Base-by-base conservation (phyloP, 2,329 filamentous ascomycete genomes). In the Penicillium sp. region DNA sequence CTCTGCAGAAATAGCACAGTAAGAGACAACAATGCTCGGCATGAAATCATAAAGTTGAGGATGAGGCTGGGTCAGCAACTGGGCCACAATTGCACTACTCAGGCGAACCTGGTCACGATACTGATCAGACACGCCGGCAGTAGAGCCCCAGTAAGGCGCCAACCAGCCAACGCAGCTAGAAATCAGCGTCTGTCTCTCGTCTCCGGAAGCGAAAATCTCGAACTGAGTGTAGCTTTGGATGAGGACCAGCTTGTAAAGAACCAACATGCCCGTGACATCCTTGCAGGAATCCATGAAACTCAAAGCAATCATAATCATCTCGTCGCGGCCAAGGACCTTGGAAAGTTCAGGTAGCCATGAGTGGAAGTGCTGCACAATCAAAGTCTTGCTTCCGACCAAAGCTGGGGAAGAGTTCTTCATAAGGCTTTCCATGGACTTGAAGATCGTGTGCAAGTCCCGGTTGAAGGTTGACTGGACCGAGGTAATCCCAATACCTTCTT, bases 361-460 rank as follows among this genome's bases (percentile, higher is more conserved):
- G 74, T 98, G 94, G 75, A 98, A 96, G 75, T 98, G 92, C 77
- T 99, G 95, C 13, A 98, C 93, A 2, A 96, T 89, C 54, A 99
- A 82, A 0, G 95, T 98, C 79, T 99, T 96, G 65, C 91, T 98
- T 37, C 95, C 95, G 15, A 98, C 91, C 26, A 98, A 82, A 19
- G 93, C 89, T 0, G 95, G 91, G 2, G 92, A 91, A 1, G 88
- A 84, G 75, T 92, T 97, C 63, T 89, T 88, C 92, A 99, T 97
- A 79, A 99, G 86, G 17, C 86, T 84, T 77, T 98, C 93, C 26
- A 99, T 83, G 1, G 92, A 91, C 74, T 93, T 93, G 82, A 98
- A 98, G 40, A 98, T 92, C 37, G 86, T 88, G 64, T 92, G 89
- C 60, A 98, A 80, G 70, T 97, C 91, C 63, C 92, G 87, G 51